Evolutionary conservation across 345 rosid species (phyloP).

Genomic region (Eucalyptus pauciflora): DNA sequence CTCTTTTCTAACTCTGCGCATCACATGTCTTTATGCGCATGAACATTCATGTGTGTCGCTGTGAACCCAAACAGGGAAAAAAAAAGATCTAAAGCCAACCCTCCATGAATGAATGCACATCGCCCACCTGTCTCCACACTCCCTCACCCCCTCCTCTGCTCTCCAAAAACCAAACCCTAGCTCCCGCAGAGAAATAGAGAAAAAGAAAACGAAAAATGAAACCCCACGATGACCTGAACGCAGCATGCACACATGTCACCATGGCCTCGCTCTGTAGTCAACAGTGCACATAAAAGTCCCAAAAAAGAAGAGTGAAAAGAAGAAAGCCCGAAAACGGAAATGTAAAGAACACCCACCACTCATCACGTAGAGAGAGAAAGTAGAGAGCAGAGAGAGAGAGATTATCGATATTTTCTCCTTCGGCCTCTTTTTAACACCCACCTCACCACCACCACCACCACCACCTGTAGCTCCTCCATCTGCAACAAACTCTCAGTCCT

Average conservation of each 20-base stretch:
- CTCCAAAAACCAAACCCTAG: conserved; percentile 12
- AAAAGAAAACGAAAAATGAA: not conserved
- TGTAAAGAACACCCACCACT: not conserved
- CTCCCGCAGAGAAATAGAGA: not conserved
- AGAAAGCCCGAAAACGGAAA: not conserved
- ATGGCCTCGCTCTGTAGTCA: not conserved
- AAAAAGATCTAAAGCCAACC: conserved; percentile 1
- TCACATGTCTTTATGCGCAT: not conserved
- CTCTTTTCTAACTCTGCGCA: not conserved
- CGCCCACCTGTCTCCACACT: conserved; percentile 17
- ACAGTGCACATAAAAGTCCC: conserved; percentile 11
- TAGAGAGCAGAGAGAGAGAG: not conserved
- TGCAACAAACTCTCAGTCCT: not conserved
- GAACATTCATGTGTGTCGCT: not conserved
- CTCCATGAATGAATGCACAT: conserved; percentile 10
- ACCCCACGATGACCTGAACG: conserved; percentile 10
- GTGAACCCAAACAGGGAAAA: not conserved
- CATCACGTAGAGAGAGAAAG: not conserved
- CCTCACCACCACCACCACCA: not conserved
- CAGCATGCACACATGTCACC: conserved; percentile 51
- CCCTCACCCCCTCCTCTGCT: not conserved
- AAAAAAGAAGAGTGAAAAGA: not conserved
- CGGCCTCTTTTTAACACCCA: not conserved
- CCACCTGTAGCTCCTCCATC: not conserved
- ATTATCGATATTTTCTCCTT: not conserved